Evolutionary conservation across 2,329 filamentous ascomycete genomes (phyloP).

Genomic region (Pyrenophora teres): DNA sequence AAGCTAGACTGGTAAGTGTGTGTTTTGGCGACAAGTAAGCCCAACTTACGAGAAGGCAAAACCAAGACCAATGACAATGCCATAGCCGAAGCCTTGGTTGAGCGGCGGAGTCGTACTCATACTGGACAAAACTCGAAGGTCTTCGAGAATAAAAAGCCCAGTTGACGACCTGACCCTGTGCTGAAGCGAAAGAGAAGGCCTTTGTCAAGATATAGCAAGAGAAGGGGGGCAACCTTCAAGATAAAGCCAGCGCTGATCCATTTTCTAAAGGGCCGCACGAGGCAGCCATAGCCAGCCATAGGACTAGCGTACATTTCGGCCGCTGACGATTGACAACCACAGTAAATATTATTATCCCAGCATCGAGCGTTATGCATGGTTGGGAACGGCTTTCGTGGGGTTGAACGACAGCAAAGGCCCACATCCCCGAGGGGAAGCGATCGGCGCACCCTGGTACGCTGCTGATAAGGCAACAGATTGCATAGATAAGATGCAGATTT

Average conservation of each 20-base stretch:
- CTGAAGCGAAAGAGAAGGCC: background rate
- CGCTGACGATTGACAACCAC: background rate
- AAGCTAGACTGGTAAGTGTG: slow-evolving; percentile 47
- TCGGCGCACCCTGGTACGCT: slow-evolving; percentile 5
- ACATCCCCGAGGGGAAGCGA: slow-evolving; percentile 19
- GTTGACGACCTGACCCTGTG: too few relatives aligned
- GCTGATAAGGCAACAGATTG: slow-evolving; percentile 15
- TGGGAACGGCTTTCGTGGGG: slow-evolving; percentile 8
- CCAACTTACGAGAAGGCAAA: slow-evolving; percentile 66
- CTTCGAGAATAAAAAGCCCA: background rate
- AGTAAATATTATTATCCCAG: slow-evolving; percentile 14
- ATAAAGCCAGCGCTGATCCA: slow-evolving; percentile 14
- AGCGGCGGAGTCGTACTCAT: slow-evolving; percentile 41
- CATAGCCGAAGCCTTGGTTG: slow-evolving; percentile 72
- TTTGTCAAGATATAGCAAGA: too few relatives aligned
- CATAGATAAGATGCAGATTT: slow-evolving; percentile 27
- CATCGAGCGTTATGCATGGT: slow-evolving; percentile 15
- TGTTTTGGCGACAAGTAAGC: background rate
- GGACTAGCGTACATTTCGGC: slow-evolving; percentile 3
- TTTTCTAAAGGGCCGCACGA: slow-evolving; percentile 6
- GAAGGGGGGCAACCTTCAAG: slow-evolving; percentile 7
- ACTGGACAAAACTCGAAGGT: background rate
- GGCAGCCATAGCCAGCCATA: slow-evolving; percentile 9
- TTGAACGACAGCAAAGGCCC: slow-evolving; percentile 3
- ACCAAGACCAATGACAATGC: slow-evolving; percentile 75